Percentiles rank a stretch among this genome's conserved stretches.
phyloP scores from a whole-genome alignment of 768 basidiomycete species.

The Tylopilus felleus region DNA sequence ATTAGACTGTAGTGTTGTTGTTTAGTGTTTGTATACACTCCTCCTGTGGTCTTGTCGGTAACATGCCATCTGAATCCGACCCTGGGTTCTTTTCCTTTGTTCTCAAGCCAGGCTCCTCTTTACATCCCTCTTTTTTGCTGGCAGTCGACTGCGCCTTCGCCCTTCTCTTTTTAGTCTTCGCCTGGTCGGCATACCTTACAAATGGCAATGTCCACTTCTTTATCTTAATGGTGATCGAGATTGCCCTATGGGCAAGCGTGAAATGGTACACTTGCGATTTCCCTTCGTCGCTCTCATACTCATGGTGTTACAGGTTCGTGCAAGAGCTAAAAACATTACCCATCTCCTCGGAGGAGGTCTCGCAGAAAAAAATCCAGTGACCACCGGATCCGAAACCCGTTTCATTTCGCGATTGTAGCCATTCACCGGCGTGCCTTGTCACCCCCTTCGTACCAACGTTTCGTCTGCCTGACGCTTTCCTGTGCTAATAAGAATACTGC shows the following conservation, averaged over 20 bases:
- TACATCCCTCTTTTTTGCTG: conserved; percentile 66
- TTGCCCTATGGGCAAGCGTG: conserved; percentile 71
- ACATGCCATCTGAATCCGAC: conserved; percentile 24
- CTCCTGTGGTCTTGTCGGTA: not conserved
- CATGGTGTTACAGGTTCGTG: conserved; percentile 52
- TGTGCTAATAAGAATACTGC: conserved; percentile 85
- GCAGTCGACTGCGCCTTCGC: conserved; percentile 61
- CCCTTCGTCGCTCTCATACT: conserved; percentile 2
- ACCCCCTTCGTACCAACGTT: conserved; percentile 80
- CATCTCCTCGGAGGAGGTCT: conserved; percentile 10
- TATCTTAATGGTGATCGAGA: conserved; percentile 59
- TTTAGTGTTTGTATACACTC: conserved; percentile 15
- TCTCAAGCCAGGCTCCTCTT: conserved; percentile 70
- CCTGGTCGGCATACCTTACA: conserved; percentile 57
- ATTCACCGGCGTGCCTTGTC: conserved; percentile 50
- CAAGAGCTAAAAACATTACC: conserved; percentile 51
- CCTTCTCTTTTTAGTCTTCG: conserved; percentile 55
- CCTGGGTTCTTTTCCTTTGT: conserved; percentile 51
- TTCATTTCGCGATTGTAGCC: not conserved
- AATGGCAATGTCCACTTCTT: conserved; percentile 66
- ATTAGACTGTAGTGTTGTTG: conserved; percentile 10
- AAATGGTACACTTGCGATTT: conserved; percentile 58
- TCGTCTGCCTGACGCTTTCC: conserved; percentile 72
- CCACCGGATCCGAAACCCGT: not conserved
- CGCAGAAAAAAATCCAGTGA: conserved; percentile 28